A percentile compares a stretch with the other conserved stretches of the same genome.
phyloP scores from a whole-genome alignment of 371 early-diverging fungal genomes.

The Rhizopus delemar region DNA sequence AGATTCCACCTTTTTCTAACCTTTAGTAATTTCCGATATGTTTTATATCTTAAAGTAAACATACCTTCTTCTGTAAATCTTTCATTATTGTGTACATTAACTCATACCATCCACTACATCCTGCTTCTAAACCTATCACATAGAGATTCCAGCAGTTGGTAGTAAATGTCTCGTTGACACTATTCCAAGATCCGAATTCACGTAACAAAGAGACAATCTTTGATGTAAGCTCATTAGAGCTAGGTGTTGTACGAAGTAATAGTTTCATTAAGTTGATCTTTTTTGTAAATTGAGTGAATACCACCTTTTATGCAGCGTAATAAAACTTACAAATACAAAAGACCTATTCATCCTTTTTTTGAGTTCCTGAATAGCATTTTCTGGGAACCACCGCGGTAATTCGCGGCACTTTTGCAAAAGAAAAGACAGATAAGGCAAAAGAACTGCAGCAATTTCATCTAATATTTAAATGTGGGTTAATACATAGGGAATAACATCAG shows the following conservation, averaged over 20 bases:
- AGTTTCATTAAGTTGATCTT: conserved; percentile 36
- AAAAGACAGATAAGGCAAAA: conserved; percentile 31
- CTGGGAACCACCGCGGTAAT: conserved; percentile 28
- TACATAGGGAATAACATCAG: not conserved
- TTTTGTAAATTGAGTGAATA: not conserved
- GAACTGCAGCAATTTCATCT: conserved; percentile 23
- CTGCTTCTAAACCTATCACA: conserved; percentile 40
- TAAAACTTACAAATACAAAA: conserved; percentile 24
- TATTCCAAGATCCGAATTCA: conserved; percentile 35
- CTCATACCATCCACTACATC: conserved; percentile 33
- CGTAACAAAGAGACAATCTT: conserved; percentile 7
- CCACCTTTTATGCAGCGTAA: not conserved
- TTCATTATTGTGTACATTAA: conserved; percentile 32
- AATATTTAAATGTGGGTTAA: not conserved
- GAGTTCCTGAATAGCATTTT: conserved; percentile 19
- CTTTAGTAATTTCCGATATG: not conserved
- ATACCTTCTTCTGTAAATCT: conserved; percentile 28
- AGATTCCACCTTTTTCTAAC: conserved; percentile 27
- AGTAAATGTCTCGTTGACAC: conserved; percentile 8
- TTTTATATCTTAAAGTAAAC: too few species aligned
- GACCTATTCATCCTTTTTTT: conserved; percentile 17
- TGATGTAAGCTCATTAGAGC: conserved; percentile 6
- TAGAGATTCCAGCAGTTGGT: conserved; percentile 39
- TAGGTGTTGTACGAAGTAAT: conserved; percentile 25
- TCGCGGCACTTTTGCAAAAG: conserved; percentile 21